These are phyloP conservation scores for Penicillium janthinellum DNA, from an alignment of 2,329 filamentous ascomycete species.

Conservation along the genomic window DNA sequence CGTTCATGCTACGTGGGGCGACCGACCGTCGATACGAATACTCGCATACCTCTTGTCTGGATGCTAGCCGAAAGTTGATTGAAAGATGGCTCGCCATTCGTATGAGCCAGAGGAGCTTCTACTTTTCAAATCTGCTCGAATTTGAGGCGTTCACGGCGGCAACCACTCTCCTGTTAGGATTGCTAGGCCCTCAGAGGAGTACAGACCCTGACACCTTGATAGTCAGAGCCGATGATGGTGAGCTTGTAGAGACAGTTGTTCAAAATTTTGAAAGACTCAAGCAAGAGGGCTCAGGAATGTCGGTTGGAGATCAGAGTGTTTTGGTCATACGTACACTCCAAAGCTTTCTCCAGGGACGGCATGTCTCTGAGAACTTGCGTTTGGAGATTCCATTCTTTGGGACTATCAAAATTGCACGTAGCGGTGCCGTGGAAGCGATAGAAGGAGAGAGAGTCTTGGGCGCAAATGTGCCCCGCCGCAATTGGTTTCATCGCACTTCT, in stretches of 20 bases:
- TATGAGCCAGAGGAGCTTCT: neutral
- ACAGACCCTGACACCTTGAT: neutral
- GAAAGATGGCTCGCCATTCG: slow-evolving; percentile 8
- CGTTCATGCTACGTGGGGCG: slow-evolving; percentile 13
- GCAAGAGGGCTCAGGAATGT: neutral
- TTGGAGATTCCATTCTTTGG: neutral
- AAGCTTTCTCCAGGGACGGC: neutral
- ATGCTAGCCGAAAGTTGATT: slow-evolving; percentile 8
- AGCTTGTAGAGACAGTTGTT: slow-evolving; percentile 3
- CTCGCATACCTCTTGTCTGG: slow-evolving; percentile 6
- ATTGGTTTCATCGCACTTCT: too few species aligned
- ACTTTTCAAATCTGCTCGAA: slow-evolving; percentile 23
- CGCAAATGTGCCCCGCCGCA: neutral
- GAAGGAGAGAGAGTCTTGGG: neutral
- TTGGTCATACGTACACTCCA: neutral
- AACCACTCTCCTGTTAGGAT: slow-evolving; percentile 6
- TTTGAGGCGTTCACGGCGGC: slow-evolving; percentile 13
- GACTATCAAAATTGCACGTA: neutral
- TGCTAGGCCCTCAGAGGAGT: neutral
- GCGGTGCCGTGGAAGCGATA: neutral
- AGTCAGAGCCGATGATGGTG: slow-evolving; percentile 2
- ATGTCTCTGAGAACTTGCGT: neutral
- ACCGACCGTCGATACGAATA: slow-evolving; percentile 11
- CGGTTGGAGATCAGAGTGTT: neutral
- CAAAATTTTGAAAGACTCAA: neutral